Conservation (phyloP, 1,284 basidiomycete genomes). For the Meira miltonrushii region DNA sequence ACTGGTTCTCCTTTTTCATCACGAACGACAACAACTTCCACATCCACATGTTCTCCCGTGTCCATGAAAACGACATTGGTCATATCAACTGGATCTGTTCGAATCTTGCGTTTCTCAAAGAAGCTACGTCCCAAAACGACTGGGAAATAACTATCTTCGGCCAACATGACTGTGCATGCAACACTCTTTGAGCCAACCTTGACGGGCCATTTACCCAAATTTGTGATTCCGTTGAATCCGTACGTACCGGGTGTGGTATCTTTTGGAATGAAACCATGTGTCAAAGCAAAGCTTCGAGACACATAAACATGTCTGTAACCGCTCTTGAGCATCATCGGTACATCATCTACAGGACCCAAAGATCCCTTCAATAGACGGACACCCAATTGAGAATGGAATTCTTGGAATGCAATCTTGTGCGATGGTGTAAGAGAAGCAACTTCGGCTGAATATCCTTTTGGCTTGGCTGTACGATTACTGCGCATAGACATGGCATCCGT, state of each 20-base stretch:
- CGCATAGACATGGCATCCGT: constrained; percentile 27
- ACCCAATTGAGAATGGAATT: constrained; percentile 58
- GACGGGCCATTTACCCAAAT: constrained; percentile 55
- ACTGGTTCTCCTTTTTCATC: constrained; percentile 52
- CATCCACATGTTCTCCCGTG: constrained; percentile 69
- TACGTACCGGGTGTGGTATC: constrained; percentile 65
- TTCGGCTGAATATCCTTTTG: not conserved
- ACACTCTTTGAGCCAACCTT: constrained; percentile 58
- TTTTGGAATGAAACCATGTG: constrained; percentile 79
- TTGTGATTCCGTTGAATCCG: constrained; percentile 70
- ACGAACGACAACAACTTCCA: constrained; percentile 41
- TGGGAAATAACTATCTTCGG: constrained; percentile 93
- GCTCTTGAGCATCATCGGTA: constrained; percentile 75
- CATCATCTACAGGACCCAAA: constrained; percentile 78
- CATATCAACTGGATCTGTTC: constrained; percentile 61
- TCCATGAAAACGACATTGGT: constrained; percentile 85
- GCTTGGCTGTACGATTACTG: constrained; percentile 26
- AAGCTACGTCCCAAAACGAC: constrained; percentile 90
- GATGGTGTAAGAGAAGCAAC: constrained; percentile 17
- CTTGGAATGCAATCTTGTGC: constrained; percentile 52
- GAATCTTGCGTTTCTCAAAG: constrained; percentile 82
- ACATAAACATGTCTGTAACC: constrained; percentile 94
- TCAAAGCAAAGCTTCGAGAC: constrained; percentile 82
- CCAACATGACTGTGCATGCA: constrained; percentile 61
- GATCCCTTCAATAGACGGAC: constrained; percentile 86